Base-by-base conservation (phyloP, 2,329 filamentous ascomycete species). In the Immersiporthe knoxdaviesiana region DNA sequence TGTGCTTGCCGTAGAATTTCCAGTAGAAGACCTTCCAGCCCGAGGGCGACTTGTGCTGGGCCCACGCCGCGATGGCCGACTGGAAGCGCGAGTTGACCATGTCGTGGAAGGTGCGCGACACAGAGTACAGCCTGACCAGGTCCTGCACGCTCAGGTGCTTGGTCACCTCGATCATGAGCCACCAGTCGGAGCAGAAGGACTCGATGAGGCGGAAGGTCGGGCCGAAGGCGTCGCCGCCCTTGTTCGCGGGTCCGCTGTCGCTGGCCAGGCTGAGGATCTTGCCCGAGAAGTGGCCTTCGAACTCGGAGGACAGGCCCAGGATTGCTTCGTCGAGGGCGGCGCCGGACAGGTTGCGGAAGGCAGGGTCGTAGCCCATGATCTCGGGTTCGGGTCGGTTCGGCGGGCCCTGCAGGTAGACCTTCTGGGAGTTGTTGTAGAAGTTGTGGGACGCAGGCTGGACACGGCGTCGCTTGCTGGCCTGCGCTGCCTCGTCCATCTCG, bases 101-200 rank as follows among this genome's bases (percentile, higher is more conserved):
- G 62, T 80, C 77, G 75, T 93, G 85, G 75, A 92, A 90, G 47
- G 85, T 81, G 67, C 83, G 86, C 76, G 87, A 91, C 72, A 88
- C 86, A 72, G 85, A 81, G 81, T 91, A 93, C 44, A 94, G 82
- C 59, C 81, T 84, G 70, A 93, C 76, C 8, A 94, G 81, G 66
- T 90, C 88, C 18, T 79, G 75, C 0, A 87, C 78, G 10, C 78
- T 76, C 27, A 93, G 82, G 69, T 86, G 81, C 72, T 83, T 82
- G 69, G 85, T 84, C 10, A 92, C 74, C 63, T 85, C 80, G 61
- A 89, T 80, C 59, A 84, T 78, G 4, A 92, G 78, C 66, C 89
- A 85, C 5, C 84, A 77, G 72, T 80, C 80, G 61, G 78, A 78
- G 67, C 79, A 81, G 21, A 87, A 69, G 0, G 77, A 78, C 47